Evolutionary conservation across 768 basidiomycete genomes (phyloP), one percentile per base, ranked within the genome.

Genomic region (Rhizopogon vesiculosus): DNA sequence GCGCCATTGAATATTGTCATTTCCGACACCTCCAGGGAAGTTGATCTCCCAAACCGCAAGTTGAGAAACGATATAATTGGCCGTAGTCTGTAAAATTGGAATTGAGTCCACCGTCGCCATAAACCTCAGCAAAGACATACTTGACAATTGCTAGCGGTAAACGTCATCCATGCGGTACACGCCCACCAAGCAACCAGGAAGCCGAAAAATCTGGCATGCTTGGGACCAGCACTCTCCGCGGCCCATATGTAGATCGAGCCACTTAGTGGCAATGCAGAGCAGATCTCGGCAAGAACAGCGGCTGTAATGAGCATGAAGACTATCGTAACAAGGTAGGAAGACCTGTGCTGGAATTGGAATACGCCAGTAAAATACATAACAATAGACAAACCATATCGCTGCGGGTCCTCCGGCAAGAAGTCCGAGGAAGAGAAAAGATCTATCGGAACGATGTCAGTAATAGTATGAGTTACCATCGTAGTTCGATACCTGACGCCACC

Each of bases 171-270:
- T n/a, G 93, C 93, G 1, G 92, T 93, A 56, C 86, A 87, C 13
- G 90, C 78, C 93, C 93, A 96, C 89, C 90, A 96, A 31, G 93
- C 93, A 15, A 94, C 93, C 54, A 92, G 69, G 72, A 94, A 93
- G 1, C 91, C 93, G 60, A 92, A 82, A 70, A 95, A 88, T 38
- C 93, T 80, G 2, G 85, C 91, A 63, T 91, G 86, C 61, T 90
- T 91, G 5, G 86, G 86, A 2, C 93, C 93, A 5, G 91, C 93
- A 64, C 91, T 92, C 66, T 93, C 93, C 16, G 92, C 93, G 0
- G 92, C 90, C 93, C 93, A 96, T 48, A 93, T 85, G 69, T 95
- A 96, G 68, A 97, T 95, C 7, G 92, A 94, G 3, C 93, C 93
- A 54, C 89, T 91, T 49, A 93, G 69, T 5, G 90, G 89, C 29